These are phyloP conservation scores for Chlamydomonas sp. DNA, from an alignment of 139 green algal species.

Conservation along the genomic window DNA sequence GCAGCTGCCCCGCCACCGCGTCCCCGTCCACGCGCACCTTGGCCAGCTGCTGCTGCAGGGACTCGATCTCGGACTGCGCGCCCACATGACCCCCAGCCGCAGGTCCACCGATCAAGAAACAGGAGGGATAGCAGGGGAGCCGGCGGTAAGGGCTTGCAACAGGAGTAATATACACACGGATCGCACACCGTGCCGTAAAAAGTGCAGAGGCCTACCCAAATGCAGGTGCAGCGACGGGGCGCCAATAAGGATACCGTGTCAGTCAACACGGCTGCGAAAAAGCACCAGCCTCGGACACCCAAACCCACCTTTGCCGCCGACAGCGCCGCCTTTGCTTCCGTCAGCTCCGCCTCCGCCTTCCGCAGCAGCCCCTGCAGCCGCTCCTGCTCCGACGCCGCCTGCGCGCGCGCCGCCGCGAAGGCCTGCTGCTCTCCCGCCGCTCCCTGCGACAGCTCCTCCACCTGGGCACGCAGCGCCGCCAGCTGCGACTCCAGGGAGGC, in stretches of 20 bases:
- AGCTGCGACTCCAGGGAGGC: conserved; percentile 18
- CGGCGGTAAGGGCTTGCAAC: no score
- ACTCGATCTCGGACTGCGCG: conserved; percentile 60
- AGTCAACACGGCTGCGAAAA: conserved; percentile 48
- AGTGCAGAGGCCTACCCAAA: no score
- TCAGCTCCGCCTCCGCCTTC: conserved; percentile 10
- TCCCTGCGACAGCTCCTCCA: background rate
- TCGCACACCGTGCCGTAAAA: no score
- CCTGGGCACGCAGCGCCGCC: conserved; percentile 19
- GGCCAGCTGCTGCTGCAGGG: conserved; percentile 25
- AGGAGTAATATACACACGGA: no score
- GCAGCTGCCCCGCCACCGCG: conserved; percentile 27
- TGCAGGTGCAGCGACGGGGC: no score
- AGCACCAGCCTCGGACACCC: conserved; percentile 9
- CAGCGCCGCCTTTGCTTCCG: background rate
- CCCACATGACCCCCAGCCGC: conserved; percentile 73
- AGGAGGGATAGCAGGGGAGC: no score
- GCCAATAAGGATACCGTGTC: background rate
- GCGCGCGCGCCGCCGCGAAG: conserved; percentile 10
- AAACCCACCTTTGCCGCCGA: background rate
- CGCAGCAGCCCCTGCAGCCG: conserved; percentile 13
- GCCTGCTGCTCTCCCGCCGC: conserved; percentile 31
- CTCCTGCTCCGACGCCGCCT: conserved; percentile 16
- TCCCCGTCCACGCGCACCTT: conserved; percentile 17
- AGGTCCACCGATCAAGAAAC: conserved; percentile 46